A percentile compares a stretch with the other conserved stretches of the same genome.
phyloP scores from a whole-genome alignment of 2,329 filamentous ascomycete species.

The Aspergillus sp. region DNA sequence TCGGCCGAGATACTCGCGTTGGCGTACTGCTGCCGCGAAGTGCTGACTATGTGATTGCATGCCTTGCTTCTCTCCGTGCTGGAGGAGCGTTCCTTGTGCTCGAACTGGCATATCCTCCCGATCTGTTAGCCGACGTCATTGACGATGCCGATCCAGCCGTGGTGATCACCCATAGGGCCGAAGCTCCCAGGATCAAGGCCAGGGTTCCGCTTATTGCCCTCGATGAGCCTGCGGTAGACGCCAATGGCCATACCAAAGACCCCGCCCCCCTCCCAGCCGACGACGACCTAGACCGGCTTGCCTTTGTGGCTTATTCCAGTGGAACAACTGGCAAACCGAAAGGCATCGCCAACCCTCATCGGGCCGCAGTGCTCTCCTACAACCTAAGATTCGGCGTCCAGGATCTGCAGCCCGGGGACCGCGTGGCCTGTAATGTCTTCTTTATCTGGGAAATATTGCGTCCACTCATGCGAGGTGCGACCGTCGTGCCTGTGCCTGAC shows the following conservation, averaged over 20 bases:
- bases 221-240: constrained; percentile 37
- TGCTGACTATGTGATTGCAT: constrained; percentile 70
- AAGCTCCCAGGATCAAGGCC: constrained; percentile 56
- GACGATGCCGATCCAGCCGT: constrained; percentile 64
- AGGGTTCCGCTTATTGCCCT: constrained; percentile 54
- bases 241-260: constrained; percentile 35
- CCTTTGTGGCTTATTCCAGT: constrained; percentile 73
- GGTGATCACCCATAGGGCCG: constrained; percentile 57
- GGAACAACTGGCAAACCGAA: constrained; percentile 73
- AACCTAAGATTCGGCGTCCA: constrained; percentile 61
- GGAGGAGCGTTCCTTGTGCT: constrained; percentile 73
- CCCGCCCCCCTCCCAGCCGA: constrained; percentile 48
- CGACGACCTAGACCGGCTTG: constrained; percentile 61
- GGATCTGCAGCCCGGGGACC: constrained; percentile 60
- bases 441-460: constrained; percentile 80
- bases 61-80: constrained; percentile 65
- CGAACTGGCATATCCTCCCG: constrained; percentile 68
- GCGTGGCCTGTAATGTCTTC: constrained; percentile 81
- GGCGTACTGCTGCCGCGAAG: constrained; percentile 67
- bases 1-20: constrained; percentile 63
- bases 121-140: constrained; percentile 64
- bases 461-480: constrained; percentile 65
- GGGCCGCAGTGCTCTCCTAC: constrained; percentile 64
- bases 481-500: constrained; percentile 65
- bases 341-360: constrained; percentile 70